phyloP scores from a whole-genome alignment of 2,329 filamentous ascomycete genomes.

The Simplicillium sp. region DNA sequence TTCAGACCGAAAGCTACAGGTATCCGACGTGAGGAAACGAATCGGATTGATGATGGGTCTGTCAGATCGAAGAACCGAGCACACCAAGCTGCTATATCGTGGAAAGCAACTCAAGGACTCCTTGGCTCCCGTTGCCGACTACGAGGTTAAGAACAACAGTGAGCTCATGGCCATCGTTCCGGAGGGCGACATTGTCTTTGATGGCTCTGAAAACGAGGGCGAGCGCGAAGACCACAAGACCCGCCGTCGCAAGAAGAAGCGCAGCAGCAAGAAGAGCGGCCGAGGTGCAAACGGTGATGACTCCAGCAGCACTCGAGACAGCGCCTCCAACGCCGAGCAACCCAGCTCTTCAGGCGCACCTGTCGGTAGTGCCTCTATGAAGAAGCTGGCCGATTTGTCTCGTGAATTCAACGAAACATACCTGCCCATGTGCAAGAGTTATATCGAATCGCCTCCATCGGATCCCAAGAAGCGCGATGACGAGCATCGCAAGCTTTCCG shows the following conservation, averaged over 20 bases:
- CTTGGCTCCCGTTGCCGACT: conserved; percentile 45
- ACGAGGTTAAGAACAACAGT: conserved; percentile 51
- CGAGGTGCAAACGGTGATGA: conserved; percentile 24
- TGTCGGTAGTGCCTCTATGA: conserved; percentile 24
- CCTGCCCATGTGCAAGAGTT: conserved; percentile 56
- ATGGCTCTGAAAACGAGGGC: conserved; percentile 23
- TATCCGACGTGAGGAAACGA: conserved; percentile 58
- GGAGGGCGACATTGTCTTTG: conserved; percentile 19
- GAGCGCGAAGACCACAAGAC: conserved; percentile 30
- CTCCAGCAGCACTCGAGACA: conserved; percentile 34
- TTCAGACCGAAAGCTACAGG: conserved; percentile 59
- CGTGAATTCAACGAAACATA: conserved; percentile 54
- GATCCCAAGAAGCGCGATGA: conserved; percentile 61
- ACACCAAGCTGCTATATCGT: conserved; percentile 65
- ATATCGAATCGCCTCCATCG: conserved; percentile 49
- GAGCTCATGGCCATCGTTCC: conserved; percentile 44
- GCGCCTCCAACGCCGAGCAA: conserved; percentile 26
- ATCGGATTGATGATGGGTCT: conserved; percentile 58
- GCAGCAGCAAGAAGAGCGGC: conserved; percentile 33
- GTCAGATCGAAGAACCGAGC: conserved; percentile 36
- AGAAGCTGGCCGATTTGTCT: conserved; percentile 59
- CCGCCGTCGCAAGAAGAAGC: conserved; percentile 27
- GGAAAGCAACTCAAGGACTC: conserved; percentile 61
- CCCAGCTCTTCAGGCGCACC: conserved; percentile 14
- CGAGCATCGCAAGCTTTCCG: conserved; percentile 65